Base-by-base conservation (phyloP, 352 stramenopile genomes). In the Globisporangium yorkense region DNA sequence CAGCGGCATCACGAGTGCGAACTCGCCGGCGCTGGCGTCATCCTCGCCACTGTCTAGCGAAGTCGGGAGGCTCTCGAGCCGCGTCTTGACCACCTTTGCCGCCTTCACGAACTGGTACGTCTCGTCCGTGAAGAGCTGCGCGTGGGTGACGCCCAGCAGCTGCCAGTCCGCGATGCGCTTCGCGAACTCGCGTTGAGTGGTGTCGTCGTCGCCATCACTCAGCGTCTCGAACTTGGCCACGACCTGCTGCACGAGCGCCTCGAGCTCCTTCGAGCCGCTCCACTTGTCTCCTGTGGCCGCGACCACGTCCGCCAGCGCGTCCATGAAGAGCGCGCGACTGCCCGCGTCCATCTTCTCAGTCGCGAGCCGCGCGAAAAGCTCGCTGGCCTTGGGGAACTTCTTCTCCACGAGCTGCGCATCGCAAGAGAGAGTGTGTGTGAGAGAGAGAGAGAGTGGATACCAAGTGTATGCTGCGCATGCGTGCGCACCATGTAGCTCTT, bases 21-120 rank as follows among this genome's bases (percentile, higher is more conserved):
- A 65, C 21, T 57, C 62, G 1, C 21, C 46, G 5, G 53, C 37
- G 33, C 13, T 45, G n/a, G 18, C 31, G 41, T 39, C 61, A 18
- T 15, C n/a, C 29, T 48, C 43, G 4, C 68, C 54, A 27, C 67
- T 60, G 0, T 21, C 43, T 35, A 9, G 48, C 18, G 9, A n/a
- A 1, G 41, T 7, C 13, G 70, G 13, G n/a, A 76, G 51, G 0
- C 59, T 51, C 33, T 88, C 77, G 12, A 89, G 68, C 3, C 77
- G 72, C n/a, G 61, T 52, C 56, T 82, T 75, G 7, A 89, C 74
- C 13, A 68, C 62, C 54, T 91, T 91, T 5, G 74, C 70, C 15
- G 80, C 77, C 48, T 86, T 87, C 29, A 68, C 80, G 60, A 93
- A 93, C 65, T 87, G 62, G 50, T 88, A 93, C 54, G 83, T 87